Conservation (phyloP, 176 grass and related monocot species). For the Aegilops sharonensis region DNA sequence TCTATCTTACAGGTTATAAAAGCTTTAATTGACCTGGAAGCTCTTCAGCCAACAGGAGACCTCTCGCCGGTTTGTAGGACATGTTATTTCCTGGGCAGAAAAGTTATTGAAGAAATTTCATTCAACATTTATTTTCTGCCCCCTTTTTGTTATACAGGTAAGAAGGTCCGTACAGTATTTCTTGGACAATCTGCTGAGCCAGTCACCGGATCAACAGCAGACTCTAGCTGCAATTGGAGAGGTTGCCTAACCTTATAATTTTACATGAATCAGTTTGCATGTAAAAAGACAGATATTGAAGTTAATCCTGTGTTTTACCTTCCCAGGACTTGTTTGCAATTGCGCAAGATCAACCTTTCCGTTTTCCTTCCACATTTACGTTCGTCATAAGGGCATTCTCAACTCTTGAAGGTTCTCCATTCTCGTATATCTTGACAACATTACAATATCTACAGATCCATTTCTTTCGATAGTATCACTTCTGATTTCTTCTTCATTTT, state of each 20-base stretch:
- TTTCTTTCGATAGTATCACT: not conserved
- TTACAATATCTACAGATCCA: slow-evolving; percentile 1
- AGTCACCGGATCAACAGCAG: slow-evolving; percentile 79
- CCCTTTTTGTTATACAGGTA: slow-evolving; percentile 56
- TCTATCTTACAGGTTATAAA: slow-evolving; percentile 73
- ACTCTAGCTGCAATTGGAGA: slow-evolving; percentile 88
- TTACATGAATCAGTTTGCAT: not conserved
- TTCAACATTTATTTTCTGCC: not conserved
- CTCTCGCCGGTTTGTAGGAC: slow-evolving; percentile 78
- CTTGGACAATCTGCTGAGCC: slow-evolving; percentile 81
- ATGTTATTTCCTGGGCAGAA: slow-evolving; percentile 6
- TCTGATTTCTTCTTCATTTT: not conserved
- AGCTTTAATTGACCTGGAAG: slow-evolving; percentile 91
- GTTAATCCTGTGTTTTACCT: slow-evolving; percentile 19
- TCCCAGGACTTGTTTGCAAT: slow-evolving; percentile 96
- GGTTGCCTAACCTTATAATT: slow-evolving; percentile 39
- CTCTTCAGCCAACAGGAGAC: slow-evolving; percentile 87
- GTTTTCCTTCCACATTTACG: slow-evolving; percentile 96
- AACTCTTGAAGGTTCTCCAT: slow-evolving; percentile 86
- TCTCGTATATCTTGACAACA: not conserved
- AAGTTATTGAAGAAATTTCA: not conserved
- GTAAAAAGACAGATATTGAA: not conserved
- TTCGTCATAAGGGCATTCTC: slow-evolving; percentile 93
- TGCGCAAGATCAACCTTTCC: slow-evolving; percentile 95
- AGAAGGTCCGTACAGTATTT: slow-evolving; percentile 92